Conservation (phyloP, 257 asterid species). For the Knoxia roxburghii region DNA sequence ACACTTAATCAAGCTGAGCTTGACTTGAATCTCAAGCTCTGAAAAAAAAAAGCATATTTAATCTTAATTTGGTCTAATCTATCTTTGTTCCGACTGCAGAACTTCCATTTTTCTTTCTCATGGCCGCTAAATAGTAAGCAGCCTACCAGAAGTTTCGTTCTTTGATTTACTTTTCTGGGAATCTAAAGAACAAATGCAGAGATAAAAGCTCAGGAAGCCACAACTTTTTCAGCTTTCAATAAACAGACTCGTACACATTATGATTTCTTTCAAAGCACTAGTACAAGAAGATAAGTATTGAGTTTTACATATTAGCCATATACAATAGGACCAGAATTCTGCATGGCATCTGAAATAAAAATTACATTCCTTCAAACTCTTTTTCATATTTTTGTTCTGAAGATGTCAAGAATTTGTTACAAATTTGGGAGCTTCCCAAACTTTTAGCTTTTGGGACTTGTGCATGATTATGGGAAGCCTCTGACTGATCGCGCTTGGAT, state of each 20-base stretch:
- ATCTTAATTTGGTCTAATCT: neutral
- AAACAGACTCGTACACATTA: too few species aligned
- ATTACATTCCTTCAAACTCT: neutral
- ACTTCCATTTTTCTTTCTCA: too few species aligned
- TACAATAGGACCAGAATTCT: neutral
- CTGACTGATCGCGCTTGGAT: constrained; percentile 72
- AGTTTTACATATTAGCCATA: neutral
- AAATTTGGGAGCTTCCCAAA: constrained; percentile 43
- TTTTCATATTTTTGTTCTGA: constrained; percentile 10
- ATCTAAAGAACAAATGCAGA: neutral
- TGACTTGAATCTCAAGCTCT: constrained; percentile 87
- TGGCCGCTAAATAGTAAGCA: too few species aligned
- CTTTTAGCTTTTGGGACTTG: constrained; percentile 67
- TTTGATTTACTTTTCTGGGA: neutral
- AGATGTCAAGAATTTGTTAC: constrained; percentile 26
- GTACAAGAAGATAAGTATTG: neutral
- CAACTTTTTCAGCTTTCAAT: neutral
- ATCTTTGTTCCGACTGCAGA: neutral
- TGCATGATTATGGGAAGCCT: constrained; percentile 74
- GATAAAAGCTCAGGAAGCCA: too few species aligned
- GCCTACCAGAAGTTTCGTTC: neutral
- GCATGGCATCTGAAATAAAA: neutral
- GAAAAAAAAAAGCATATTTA: too few species aligned
- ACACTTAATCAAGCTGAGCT: constrained; percentile 39
- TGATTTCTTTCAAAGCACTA: neutral